Conservation (phyloP, 2,329 filamentous ascomycete species). For the Cladosporium sp. region DNA sequence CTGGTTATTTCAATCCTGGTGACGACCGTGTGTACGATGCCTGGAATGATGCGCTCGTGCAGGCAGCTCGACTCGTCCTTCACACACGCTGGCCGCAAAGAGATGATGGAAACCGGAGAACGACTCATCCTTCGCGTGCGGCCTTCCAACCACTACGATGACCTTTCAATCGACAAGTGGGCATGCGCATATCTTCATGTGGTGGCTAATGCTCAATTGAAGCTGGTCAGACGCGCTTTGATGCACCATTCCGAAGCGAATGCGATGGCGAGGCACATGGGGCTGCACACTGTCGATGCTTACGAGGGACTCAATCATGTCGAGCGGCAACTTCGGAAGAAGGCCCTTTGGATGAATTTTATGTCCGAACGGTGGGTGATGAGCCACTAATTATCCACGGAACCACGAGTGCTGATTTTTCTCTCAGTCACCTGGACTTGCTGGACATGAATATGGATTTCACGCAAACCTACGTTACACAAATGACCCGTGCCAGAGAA, state of each 20-base stretch:
- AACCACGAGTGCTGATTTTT: neutral
- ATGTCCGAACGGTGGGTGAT: neutral
- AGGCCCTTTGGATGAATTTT: neutral
- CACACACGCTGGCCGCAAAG: neutral
- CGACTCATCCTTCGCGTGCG: neutral
- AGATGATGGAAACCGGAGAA: neutral
- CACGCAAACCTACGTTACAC: neutral
- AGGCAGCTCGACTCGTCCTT: neutral
- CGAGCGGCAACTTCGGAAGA: neutral
- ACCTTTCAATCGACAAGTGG: neutral
- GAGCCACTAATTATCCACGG: too few relatives aligned
- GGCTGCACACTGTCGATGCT: neutral
- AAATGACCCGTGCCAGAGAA: neutral
- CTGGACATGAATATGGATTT: neutral
- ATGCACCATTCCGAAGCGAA: neutral
- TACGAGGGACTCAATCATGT: neutral
- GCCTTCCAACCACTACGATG: neutral
- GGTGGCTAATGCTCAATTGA: neutral
- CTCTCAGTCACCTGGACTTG: neutral
- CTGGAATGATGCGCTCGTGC: neutral
- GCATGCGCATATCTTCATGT: neutral
- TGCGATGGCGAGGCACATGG: neutral
- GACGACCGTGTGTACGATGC: neutral
- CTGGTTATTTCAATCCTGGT: neutral
- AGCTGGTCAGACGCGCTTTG: neutral